Conservation (phyloP, 331 rosid genomes). For the Acacia pycnantha region DNA sequence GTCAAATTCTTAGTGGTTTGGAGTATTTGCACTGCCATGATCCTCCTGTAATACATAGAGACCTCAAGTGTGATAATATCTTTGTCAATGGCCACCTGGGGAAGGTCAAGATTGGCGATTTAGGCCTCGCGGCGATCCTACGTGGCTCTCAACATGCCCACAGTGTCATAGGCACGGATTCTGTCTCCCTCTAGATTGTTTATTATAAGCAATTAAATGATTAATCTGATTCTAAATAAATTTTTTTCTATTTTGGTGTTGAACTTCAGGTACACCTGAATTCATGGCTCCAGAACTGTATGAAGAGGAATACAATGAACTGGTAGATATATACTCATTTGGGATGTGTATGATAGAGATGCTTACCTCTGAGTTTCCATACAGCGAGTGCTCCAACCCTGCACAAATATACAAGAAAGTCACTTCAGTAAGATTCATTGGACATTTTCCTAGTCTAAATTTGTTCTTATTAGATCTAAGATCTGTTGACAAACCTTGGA, state of each 20-base stretch:
- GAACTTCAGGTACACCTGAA: slow-evolving; percentile 73
- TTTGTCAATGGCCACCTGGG: slow-evolving; percentile 94
- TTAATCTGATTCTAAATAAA: not conserved
- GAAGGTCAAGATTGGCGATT: slow-evolving; percentile 83
- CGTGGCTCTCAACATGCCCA: slow-evolving; percentile 69
- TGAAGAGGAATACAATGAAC: slow-evolving; percentile 82
- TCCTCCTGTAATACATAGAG: slow-evolving; percentile 91
- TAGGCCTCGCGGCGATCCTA: slow-evolving; percentile 85
- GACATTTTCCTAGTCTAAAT: too few species aligned
- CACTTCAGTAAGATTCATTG: slow-evolving; percentile 54
- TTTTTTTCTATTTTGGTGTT: not conserved
- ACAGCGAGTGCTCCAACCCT: slow-evolving; percentile 82
- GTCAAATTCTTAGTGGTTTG: slow-evolving; percentile 74
- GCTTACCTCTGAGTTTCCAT: slow-evolving; percentile 85
- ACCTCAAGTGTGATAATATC: slow-evolving; percentile 86
- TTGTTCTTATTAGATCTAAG: not conserved
- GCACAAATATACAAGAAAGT: slow-evolving; percentile 98
- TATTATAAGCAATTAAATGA: not conserved
- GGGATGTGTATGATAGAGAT: slow-evolving; percentile 95
- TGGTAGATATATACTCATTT: slow-evolving; percentile 80
- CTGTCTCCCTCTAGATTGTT: not conserved
- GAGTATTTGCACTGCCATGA: slow-evolving; percentile 62
- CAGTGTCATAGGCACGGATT: slow-evolving; percentile 70
- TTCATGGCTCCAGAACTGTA: slow-evolving; percentile 97
- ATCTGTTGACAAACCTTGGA: slow-evolving; percentile 14